phyloP scores from a whole-genome alignment of 2,329 filamentous ascomycete genomes.

The Drechslerella coelobrocha region DNA sequence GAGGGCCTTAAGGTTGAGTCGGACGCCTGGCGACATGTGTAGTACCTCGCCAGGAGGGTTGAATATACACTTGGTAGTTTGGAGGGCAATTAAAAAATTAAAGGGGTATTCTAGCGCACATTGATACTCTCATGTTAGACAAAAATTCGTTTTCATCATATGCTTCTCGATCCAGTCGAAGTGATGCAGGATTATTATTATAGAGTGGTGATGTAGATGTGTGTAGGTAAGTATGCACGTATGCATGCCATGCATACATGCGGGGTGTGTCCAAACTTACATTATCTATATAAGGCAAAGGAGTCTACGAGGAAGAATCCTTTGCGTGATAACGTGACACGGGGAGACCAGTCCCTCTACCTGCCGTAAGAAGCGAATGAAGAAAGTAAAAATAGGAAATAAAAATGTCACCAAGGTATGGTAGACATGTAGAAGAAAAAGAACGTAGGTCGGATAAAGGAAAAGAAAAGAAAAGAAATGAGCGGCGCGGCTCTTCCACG shows the following conservation, averaged over 20 bases:
- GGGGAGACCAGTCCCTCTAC: constrained; percentile 47
- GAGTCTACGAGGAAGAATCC: constrained; percentile 15
- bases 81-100: constrained; percentile 5
- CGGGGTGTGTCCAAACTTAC: constrained; percentile 8
- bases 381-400: background rate
- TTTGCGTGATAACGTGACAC: constrained; percentile 16
- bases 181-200: background rate
- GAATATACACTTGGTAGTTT: background rate
- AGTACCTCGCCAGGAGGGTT: constrained; percentile 41
- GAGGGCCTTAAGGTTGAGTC: constrained; percentile 32
- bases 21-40: constrained; percentile 21
- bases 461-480: constrained; percentile 2
- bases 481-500: constrained; percentile 28
- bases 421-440: constrained; percentile 3
- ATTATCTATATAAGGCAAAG: constrained; percentile 22
- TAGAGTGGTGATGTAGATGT: background rate
- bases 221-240: background rate
- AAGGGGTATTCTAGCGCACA: background rate
- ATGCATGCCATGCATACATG: background rate
- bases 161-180: too few species aligned
- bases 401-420: background rate
- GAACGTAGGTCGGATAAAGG: constrained; percentile 11
- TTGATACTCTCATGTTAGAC: too few species aligned
- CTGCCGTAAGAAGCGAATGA: constrained; percentile 42
- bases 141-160: too few species aligned